Conservation (phyloP, 129 eudicot species). For the Escallonia herrerae region DNA sequence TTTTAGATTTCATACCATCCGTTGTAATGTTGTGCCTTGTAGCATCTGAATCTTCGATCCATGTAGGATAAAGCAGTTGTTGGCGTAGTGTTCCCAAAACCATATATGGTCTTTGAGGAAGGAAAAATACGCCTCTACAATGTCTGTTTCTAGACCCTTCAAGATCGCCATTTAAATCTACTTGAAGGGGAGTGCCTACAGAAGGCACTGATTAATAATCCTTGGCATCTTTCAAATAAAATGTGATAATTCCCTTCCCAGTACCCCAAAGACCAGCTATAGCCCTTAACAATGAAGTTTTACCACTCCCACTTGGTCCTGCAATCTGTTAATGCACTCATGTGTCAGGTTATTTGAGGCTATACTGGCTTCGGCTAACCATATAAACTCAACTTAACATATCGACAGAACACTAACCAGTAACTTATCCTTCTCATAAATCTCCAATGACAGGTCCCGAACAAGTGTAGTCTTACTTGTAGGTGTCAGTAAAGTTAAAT, state of each 20-base stretch:
- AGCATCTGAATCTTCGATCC: slow-evolving; percentile 44
- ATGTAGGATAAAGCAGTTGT: slow-evolving; percentile 91
- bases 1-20: slow-evolving; percentile 39
- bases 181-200: slow-evolving; percentile 12
- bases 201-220: slow-evolving; percentile 14
- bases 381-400: not conserved
- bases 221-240: slow-evolving; percentile 37
- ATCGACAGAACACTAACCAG: slow-evolving; percentile 45
- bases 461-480: slow-evolving; percentile 51
- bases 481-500: slow-evolving; percentile 73
- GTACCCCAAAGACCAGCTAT: slow-evolving; percentile 96
- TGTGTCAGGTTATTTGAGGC: not conserved
- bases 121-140: slow-evolving; percentile 75
- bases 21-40: slow-evolving; percentile 26
- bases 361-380: slow-evolving; percentile 6
- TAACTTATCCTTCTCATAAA: slow-evolving; percentile 58
- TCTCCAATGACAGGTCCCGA: slow-evolving; percentile 58
- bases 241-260: slow-evolving; percentile 69
- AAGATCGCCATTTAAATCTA: slow-evolving; percentile 9
- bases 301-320: slow-evolving; percentile 98
- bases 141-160: slow-evolving; percentile 28
- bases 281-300: slow-evolving; percentile 86
- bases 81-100: slow-evolving; percentile 94
- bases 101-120: slow-evolving; percentile 96
- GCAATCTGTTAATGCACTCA: slow-evolving; percentile 40